Conservation (phyloP, 106 monocot species). For the Dendrobium officinale region DNA sequence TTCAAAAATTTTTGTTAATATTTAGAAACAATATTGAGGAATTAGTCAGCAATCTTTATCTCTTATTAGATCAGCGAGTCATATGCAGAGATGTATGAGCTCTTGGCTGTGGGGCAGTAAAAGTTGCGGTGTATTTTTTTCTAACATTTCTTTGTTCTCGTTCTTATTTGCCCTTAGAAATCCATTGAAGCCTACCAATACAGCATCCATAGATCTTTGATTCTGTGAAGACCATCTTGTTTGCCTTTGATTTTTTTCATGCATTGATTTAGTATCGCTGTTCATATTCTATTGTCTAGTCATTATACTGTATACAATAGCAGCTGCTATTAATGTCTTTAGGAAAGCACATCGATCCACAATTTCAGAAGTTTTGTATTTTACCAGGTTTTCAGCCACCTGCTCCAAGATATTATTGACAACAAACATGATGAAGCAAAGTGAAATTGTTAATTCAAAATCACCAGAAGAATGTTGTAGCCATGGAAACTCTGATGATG, state of each 20-base stretch:
- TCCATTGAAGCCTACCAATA: not conserved
- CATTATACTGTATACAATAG: not conserved
- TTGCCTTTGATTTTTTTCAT: not conserved
- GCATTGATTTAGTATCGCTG: not conserved
- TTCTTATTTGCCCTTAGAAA: not conserved
- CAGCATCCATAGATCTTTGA: not conserved
- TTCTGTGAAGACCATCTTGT: not conserved
- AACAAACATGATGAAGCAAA: slow-evolving; percentile 5
- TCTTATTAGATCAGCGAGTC: not conserved
- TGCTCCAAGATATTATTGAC: not conserved
- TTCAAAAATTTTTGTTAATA: not conserved
- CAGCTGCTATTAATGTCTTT: not conserved
- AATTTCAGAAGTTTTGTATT: not conserved
- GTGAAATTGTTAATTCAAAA: slow-evolving; percentile 3
- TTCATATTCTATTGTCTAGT: not conserved
- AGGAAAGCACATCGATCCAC: not conserved
- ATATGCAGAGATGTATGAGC: not conserved
- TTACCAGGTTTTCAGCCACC: not conserved
- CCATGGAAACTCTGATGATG: not conserved
- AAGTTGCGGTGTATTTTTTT: not conserved
- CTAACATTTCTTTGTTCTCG: not conserved
- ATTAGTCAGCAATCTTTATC: not conserved
- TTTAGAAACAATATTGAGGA: not conserved
- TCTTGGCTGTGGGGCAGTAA: not conserved
- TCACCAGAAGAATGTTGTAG: not conserved